Conservation (phyloP, 1,139 yeast species). For the Pichia terricola region DNA sequence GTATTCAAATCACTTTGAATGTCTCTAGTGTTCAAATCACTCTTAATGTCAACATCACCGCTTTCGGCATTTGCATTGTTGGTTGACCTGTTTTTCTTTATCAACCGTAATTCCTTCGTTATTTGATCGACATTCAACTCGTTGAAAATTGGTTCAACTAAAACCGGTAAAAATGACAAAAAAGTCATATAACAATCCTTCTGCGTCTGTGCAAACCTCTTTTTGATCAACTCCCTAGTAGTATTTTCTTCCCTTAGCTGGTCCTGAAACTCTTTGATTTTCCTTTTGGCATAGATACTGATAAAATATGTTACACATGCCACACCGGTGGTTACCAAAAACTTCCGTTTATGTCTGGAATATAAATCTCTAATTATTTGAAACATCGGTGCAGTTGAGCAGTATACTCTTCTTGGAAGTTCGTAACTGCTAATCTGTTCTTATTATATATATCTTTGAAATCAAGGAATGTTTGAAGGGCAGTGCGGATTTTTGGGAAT, state of each 20-base stretch:
- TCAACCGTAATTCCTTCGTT: conserved; percentile 49
- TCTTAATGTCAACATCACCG: not conserved
- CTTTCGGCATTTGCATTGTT: conserved; percentile 2
- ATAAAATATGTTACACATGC: conserved; percentile 51
- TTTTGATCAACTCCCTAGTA: conserved; percentile 66
- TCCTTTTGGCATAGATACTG: conserved; percentile 48
- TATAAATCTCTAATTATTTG: conserved; percentile 43
- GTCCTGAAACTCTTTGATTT: conserved; percentile 58
- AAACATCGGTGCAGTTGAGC: conserved; percentile 29
- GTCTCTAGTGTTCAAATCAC: not conserved
- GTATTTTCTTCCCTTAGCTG: conserved; percentile 64
- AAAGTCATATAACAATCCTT: conserved; percentile 83
- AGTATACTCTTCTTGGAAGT: too few relatives aligned
- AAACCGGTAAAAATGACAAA: conserved; percentile 71
- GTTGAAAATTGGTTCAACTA: conserved; percentile 55
- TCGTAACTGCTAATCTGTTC: too few relatives aligned
- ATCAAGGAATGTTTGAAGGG: not conserved
- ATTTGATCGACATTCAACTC: conserved; percentile 64
- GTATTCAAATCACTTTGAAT: not conserved
- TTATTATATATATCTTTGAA: not conserved
- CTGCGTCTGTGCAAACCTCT: conserved; percentile 83
- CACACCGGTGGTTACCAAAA: conserved; percentile 49
- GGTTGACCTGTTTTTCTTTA: conserved; percentile 12
- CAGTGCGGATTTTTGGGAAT: not conserved
- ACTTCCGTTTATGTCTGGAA: conserved; percentile 52